These are phyloP conservation scores for Cercophora scortea DNA, from an alignment of 495 filamentous ascomycete species.

Conservation along the genomic window DNA sequence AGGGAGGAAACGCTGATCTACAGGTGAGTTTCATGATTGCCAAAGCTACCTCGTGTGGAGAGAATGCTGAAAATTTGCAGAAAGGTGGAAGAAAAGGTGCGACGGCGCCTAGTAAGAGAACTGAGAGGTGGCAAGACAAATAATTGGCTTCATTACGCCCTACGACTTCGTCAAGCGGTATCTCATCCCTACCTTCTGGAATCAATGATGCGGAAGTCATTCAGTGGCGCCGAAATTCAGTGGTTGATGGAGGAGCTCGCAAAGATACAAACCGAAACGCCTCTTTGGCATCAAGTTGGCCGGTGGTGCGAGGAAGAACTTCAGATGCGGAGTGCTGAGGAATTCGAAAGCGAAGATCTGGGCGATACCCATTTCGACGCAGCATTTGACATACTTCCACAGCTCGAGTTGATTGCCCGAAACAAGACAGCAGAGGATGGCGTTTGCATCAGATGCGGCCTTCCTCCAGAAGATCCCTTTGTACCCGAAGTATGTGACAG, in stretches of 20 bases:
- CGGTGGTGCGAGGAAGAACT: constrained; percentile 2
- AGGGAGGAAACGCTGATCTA: constrained; percentile 4
- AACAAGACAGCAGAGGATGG: not conserved
- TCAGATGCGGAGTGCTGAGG: not conserved
- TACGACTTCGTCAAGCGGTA: constrained; percentile 10
- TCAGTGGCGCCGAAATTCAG: not conserved
- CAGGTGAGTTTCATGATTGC: not conserved
- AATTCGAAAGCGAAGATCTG: not conserved
- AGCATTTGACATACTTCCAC: not conserved
- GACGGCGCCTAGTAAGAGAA: too few relatives aligned
- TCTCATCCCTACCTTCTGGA: constrained; percentile 16
- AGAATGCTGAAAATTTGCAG: too few relatives aligned
- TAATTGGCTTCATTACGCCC: not conserved
- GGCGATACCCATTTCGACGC: not conserved
- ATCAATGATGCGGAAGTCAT: not conserved
- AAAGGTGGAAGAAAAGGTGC: too few relatives aligned
- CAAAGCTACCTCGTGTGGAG: too few relatives aligned
- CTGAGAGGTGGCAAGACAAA: too few relatives aligned
- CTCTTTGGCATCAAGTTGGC: constrained; percentile 1
- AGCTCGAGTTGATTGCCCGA: not conserved
- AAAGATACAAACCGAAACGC: not conserved
- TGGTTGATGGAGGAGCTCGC: not conserved
- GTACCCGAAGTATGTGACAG: not conserved
- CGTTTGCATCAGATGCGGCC: not conserved
- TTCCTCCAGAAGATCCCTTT: not conserved